These are phyloP conservation scores for Pugionium dolabratum DNA, from an alignment of 345 rosid species.

Conservation along the genomic window DNA sequence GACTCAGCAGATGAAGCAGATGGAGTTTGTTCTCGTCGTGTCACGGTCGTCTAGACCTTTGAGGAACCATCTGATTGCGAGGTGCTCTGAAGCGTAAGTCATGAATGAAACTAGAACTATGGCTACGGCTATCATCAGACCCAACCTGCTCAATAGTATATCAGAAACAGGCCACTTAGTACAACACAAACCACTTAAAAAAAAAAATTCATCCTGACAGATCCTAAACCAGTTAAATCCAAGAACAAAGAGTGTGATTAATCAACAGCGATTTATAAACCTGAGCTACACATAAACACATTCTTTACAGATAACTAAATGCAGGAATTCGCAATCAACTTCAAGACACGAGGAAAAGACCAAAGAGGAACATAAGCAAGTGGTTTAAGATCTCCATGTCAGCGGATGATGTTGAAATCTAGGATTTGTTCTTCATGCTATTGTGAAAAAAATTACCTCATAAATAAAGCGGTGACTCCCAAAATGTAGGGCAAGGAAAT, in stretches of 20 bases:
- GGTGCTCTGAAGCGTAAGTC: conserved; percentile 89
- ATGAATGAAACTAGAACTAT: conserved; percentile 78
- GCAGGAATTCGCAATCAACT: conserved; percentile 6
- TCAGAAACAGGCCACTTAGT: conserved; percentile 2
- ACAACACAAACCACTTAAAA: conserved; percentile 5
- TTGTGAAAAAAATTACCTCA: conserved; percentile 53
- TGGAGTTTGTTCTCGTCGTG: conserved; percentile 47
- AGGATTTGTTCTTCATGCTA: conserved; percentile 14
- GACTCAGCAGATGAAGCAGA: conserved; percentile 50
- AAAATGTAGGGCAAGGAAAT: conserved; percentile 72
- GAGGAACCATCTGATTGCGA: conserved; percentile 62
- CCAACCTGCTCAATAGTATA: conserved; percentile 56
- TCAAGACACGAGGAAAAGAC: conserved; percentile 12
- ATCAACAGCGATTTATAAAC: background rate
- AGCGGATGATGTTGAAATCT: background rate
- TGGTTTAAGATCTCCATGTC: conserved; percentile 2
- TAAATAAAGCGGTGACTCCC: conserved; percentile 79
- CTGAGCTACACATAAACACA: conserved; percentile 1
- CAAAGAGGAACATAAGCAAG: conserved; percentile 14
- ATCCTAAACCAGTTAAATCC: conserved; percentile 1
- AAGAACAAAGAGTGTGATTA: background rate
- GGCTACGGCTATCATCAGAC: conserved; percentile 82
- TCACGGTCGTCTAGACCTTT: conserved; percentile 73
- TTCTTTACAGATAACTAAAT: background rate
- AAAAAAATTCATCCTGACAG: background rate